Evolutionary conservation across 2,329 filamentous ascomycete species (phyloP).

Genomic region (Waltergamsia citrina): DNA sequence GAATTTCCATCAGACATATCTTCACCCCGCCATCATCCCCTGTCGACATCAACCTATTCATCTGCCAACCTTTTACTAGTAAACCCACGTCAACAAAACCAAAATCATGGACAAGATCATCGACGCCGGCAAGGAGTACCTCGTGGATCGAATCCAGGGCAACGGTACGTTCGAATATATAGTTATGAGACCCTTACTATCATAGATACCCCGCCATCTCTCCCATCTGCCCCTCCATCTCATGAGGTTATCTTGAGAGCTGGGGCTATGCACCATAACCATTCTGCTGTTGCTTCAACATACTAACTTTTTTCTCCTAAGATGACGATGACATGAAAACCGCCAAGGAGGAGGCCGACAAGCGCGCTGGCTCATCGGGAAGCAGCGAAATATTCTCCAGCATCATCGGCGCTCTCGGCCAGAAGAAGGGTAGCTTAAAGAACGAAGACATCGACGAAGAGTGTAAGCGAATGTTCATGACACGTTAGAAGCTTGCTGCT

Average conservation of each 20-base stretch:
- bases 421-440: constrained; percentile 39
- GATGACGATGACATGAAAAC: constrained; percentile 38
- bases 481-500: neutral
- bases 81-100: neutral
- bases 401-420: constrained; percentile 34
- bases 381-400: constrained; percentile 37
- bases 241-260: no score
- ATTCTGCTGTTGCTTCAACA: no score
- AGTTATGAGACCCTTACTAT: no score
- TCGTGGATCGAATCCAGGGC: constrained; percentile 18
- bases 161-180: no score
- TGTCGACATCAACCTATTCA: neutral
- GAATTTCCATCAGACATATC: no score
- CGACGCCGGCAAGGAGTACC: constrained; percentile 25
- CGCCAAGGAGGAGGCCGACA: constrained; percentile 37
- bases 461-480: constrained; percentile 20
- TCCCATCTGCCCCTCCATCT: neutral
- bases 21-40: no score
- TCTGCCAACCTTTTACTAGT: neutral
- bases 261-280: no score
- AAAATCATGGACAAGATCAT: constrained; percentile 27
- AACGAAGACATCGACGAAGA: constrained; percentile 40
- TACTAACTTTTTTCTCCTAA: no score
- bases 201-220: no score
- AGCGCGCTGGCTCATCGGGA: constrained; percentile 35